Percentiles rank a stretch among this genome's conserved stretches.
Conservation (phyloP, 768 basidiomycete species). For the Kwoniella dendrophila region DNA sequence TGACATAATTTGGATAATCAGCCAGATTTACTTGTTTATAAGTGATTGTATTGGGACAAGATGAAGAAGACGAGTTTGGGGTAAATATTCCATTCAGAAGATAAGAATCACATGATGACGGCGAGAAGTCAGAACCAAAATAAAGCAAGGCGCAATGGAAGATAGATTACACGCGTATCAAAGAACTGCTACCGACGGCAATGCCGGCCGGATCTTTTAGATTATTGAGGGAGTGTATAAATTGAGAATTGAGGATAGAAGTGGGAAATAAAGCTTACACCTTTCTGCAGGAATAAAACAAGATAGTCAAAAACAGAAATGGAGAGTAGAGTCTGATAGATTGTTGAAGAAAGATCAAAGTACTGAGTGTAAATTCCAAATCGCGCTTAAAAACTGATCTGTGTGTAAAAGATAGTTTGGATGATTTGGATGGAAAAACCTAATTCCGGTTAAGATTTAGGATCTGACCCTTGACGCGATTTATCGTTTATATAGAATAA, state of each 20-base stretch:
- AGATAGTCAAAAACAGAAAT: too few species aligned
- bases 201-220: not conserved
- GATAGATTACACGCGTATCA: not conserved
- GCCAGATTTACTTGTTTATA: not conserved
- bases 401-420: too few species aligned
- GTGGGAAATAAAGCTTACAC: not conserved
- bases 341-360: not conserved
- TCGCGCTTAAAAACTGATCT: too few species aligned
- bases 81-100: not conserved
- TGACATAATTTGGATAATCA: conserved; percentile 5
- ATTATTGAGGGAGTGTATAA: not conserved
- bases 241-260: not conserved
- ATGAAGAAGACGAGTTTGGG: not conserved
- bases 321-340: too few species aligned
- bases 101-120: conserved; percentile 4
- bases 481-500: too few species aligned
- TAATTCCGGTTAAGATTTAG: too few species aligned
- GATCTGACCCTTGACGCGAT: too few species aligned
- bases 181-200: conserved; percentile 2
- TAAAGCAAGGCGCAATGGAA: not conserved
- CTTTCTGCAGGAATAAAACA: not conserved
- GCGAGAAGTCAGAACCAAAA: not conserved
- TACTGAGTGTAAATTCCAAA: too few species aligned
- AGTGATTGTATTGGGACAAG: not conserved
- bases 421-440: too few species aligned